Percentiles rank a stretch among this genome's conserved stretches.
Conservation (phyloP, 495 filamentous ascomycete species). For the Hyaloscypha variabilis region DNA sequence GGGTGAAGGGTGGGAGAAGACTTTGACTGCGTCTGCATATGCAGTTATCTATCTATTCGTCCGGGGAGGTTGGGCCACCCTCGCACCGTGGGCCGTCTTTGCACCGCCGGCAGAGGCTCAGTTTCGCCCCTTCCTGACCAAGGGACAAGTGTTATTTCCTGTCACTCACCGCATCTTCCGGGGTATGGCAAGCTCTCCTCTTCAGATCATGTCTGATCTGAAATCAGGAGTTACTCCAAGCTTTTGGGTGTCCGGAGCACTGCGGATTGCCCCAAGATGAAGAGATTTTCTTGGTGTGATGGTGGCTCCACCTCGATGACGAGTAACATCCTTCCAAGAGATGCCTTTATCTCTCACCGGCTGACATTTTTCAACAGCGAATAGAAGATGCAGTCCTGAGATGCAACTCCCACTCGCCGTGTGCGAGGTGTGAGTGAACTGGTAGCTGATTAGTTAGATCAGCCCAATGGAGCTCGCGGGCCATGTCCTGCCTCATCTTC, state of each 20-base stretch:
- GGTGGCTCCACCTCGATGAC: background rate
- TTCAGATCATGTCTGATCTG: background rate
- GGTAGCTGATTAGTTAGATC: conserved; percentile 5
- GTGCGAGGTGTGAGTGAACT: conserved; percentile 8
- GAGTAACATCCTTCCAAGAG: background rate
- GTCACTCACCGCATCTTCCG: background rate
- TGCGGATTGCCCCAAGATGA: background rate
- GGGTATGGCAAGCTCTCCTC: no score
- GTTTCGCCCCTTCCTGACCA: background rate
- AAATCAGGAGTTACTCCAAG: background rate
- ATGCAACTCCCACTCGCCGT: conserved; percentile 6
- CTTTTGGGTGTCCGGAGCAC: background rate
- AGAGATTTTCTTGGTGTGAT: background rate
- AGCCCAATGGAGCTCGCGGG: conserved; percentile 1
- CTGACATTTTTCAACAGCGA: background rate
- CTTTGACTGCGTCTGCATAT: background rate
- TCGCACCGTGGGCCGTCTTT: background rate
- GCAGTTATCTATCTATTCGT: background rate
- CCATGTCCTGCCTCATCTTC: background rate
- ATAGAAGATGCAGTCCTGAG: conserved; percentile 3
- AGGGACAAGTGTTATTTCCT: background rate
- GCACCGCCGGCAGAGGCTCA: background rate
- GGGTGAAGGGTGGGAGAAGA: background rate
- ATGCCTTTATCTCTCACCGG: background rate
- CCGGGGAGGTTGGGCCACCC: background rate